Percentiles rank a stretch among this genome's conserved stretches.
Conservation (phyloP, 345 rosid genomes). For the Physaria fendleri region DNA sequence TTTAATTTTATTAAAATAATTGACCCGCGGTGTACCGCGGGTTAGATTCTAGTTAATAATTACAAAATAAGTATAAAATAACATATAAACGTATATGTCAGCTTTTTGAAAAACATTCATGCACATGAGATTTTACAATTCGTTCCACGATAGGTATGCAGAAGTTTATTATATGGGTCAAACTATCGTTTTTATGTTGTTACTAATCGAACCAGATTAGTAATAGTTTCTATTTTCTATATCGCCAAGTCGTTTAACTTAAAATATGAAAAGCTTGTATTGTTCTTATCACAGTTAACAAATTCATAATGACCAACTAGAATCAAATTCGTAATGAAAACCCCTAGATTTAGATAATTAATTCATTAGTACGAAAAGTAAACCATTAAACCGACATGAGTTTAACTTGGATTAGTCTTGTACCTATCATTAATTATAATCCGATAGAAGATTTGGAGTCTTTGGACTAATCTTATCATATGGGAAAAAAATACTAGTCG, state of each 20-base stretch:
- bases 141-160: neutral
- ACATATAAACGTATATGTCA: neutral
- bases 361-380: neutral
- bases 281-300: neutral
- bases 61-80: neutral
- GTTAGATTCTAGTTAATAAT: constrained; percentile 6
- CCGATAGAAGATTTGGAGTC: neutral
- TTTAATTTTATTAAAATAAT: too few species aligned
- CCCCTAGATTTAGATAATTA: neutral
- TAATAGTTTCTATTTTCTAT: neutral
- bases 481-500: neutral
- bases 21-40: too few species aligned
- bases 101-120: constrained; percentile 5
- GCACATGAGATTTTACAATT: neutral
- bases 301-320: neutral
- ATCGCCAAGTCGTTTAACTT: neutral
- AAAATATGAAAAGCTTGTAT: neutral
- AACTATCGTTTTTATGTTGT: neutral
- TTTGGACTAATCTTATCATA: neutral
- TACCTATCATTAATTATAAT: neutral
- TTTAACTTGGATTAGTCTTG: neutral
- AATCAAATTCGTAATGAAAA: neutral
- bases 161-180: neutral
- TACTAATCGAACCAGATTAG: neutral
- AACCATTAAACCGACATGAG: neutral